A percentile compares a stretch with the other conserved stretches of the same genome.
phyloP scores from a whole-genome alignment of 805 yeast genomes.

The Zygotorulaspora chibaensis region DNA sequence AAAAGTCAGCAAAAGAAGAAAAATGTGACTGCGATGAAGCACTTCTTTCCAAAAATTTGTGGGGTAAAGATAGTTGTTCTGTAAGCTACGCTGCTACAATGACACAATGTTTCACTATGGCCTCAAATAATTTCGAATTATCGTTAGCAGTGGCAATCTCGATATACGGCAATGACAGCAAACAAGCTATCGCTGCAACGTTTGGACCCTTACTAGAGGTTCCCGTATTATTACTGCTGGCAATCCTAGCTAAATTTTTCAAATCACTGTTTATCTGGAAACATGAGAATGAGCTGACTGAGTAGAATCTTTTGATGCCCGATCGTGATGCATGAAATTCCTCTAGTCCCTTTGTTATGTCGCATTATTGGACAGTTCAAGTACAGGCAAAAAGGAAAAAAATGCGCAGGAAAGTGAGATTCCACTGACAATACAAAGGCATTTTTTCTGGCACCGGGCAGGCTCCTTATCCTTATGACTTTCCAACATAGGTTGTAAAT shows the following conservation, averaged over 20 bases:
- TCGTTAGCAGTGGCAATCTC: constrained; percentile 52
- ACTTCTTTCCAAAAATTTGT: constrained; percentile 16
- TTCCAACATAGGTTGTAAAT: neutral
- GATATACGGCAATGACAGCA: constrained; percentile 47
- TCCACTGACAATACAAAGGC: neutral
- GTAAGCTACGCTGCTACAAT: constrained; percentile 41
- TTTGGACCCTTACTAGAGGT: constrained; percentile 59
- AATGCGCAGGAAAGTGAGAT: neutral
- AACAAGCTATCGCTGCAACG: constrained; percentile 54
- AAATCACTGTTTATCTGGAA: constrained; percentile 29
- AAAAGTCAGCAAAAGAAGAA: constrained; percentile 5
- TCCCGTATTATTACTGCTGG: constrained; percentile 43
- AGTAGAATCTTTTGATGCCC: too few relatives aligned
- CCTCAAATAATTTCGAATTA: constrained; percentile 55
- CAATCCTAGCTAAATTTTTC: constrained; percentile 38
- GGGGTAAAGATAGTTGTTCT: constrained; percentile 33
- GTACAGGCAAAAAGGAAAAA: neutral
- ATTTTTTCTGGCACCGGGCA: neutral
- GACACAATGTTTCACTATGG: constrained; percentile 54
- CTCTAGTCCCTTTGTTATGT: neutral
- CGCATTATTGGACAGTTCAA: neutral
- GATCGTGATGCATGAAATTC: neutral
- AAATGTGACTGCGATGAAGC: constrained; percentile 41
- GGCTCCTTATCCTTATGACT: neutral
- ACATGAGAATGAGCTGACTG: neutral